These are phyloP conservation scores for Abrus precatorius DNA, from an alignment of 306 rosid genomes.

Conservation along the genomic window DNA sequence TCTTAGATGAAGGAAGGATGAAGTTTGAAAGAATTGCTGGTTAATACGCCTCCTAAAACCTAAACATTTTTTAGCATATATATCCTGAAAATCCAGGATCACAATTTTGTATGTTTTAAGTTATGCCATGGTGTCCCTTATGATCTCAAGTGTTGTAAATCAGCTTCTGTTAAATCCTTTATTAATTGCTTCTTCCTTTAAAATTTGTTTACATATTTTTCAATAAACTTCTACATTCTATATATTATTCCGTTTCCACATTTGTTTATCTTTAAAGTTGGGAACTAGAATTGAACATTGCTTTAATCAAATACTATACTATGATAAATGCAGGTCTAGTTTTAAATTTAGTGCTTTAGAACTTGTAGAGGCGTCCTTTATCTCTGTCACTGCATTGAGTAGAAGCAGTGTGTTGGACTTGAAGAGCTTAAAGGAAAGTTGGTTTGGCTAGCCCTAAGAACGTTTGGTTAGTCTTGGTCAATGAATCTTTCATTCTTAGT, in stretches of 20 bases:
- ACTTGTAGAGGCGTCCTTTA: background rate
- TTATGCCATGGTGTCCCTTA: background rate
- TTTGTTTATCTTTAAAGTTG: background rate
- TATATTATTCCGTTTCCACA: background rate
- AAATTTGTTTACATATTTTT: background rate
- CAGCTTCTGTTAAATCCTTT: background rate
- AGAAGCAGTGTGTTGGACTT: slow-evolving; percentile 26
- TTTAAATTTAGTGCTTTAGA: background rate
- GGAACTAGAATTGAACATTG: slow-evolving; percentile 7
- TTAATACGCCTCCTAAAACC: slow-evolving; percentile 31
- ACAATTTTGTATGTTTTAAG: slow-evolving; percentile 42
- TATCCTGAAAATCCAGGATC: slow-evolving; percentile 25
- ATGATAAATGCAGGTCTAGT: background rate
- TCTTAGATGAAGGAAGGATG: slow-evolving; percentile 67
- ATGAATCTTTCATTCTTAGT: slow-evolving; percentile 40
- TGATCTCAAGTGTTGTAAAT: background rate
- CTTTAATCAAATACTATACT: background rate
- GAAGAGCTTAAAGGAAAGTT: slow-evolving; percentile 29
- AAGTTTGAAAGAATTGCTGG: slow-evolving; percentile 60
- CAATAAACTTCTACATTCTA: background rate
- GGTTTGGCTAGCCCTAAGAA: slow-evolving; percentile 21
- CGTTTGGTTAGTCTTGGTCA: slow-evolving; percentile 37
- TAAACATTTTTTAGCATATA: background rate
- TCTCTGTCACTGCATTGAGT: background rate
- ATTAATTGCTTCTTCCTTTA: background rate